Evolutionary conservation across 1,139 yeast species (phyloP).

Genomic region (Yamadazyma kanchanaburiensis): DNA sequence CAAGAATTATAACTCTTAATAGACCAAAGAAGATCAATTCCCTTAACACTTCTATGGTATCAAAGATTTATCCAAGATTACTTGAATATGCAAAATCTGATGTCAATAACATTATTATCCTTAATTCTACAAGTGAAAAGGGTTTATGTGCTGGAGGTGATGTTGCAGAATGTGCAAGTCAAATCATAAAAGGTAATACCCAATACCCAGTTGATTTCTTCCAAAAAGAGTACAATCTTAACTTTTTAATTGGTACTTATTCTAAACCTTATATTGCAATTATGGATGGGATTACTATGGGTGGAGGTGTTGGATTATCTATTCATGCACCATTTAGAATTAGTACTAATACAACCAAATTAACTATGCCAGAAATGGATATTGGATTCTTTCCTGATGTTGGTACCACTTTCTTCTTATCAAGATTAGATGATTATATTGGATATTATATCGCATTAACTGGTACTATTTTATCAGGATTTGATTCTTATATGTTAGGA

Average conservation of each 20-base stretch:
- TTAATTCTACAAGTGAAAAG: slow-evolving; percentile 64
- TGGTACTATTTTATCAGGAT: slow-evolving; percentile 73
- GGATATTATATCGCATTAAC: slow-evolving; percentile 88
- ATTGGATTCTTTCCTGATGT: slow-evolving; percentile 98
- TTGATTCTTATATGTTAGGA: slow-evolving; percentile 78
- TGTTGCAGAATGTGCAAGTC: slow-evolving; percentile 69
- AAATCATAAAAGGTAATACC: slow-evolving; percentile 47
- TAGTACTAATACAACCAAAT: slow-evolving; percentile 82
- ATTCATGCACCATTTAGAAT: slow-evolving; percentile 93
- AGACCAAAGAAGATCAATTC: slow-evolving; percentile 86
- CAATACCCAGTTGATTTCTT: slow-evolving; percentile 64
- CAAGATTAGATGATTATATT: slow-evolving; percentile 74
- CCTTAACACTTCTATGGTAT: slow-evolving; percentile 74
- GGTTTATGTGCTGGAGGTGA: slow-evolving; percentile 93
- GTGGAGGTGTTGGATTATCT: slow-evolving; percentile 94
- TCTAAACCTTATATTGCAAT: slow-evolving; percentile 81
- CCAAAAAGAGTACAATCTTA: slow-evolving; percentile 75
- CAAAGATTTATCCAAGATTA: slow-evolving; percentile 69
- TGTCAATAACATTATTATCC: slow-evolving; percentile 60
- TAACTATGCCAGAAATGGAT: slow-evolving; percentile 98
- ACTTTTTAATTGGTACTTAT: slow-evolving; percentile 75
- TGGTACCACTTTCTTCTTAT: slow-evolving; percentile 87
- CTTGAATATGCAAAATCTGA: slow-evolving; percentile 72
- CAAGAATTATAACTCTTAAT: slow-evolving; percentile 76
- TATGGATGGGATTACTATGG: slow-evolving; percentile 95